These are phyloP conservation scores for Ramularia endophylla DNA, from an alignment of 2,329 filamentous ascomycete genomes.

Conservation along the genomic window DNA sequence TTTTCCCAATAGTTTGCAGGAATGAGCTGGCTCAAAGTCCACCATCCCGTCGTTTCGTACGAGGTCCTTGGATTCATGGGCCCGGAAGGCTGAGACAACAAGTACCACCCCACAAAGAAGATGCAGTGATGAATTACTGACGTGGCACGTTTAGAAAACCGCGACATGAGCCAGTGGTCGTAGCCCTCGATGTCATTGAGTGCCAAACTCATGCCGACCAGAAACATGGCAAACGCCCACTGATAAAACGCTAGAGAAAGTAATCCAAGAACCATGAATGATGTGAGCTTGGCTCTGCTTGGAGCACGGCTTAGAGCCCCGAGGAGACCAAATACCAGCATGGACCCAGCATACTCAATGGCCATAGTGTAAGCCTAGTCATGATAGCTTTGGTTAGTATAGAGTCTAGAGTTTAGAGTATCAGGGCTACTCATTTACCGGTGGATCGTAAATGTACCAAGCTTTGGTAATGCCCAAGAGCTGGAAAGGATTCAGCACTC, in stretches of 20 bases:
- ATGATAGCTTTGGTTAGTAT: too few species aligned
- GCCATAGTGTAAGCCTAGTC: slow-evolving; percentile 21
- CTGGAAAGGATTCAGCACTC: slow-evolving; percentile 12
- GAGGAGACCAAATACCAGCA: slow-evolving; percentile 16
- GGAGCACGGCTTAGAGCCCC: slow-evolving; percentile 3
- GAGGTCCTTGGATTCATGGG: slow-evolving; percentile 7
- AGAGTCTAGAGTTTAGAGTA: too few species aligned
- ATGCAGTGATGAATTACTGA: slow-evolving; percentile 6
- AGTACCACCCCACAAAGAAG: slow-evolving; percentile 13
- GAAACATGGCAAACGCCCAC: slow-evolving; percentile 16
- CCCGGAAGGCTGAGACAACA: slow-evolving; percentile 14
- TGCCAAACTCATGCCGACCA: slow-evolving; percentile 14
- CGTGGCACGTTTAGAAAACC: slow-evolving; percentile 1
- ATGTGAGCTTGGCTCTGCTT: background rate
- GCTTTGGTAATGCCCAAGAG: slow-evolving; percentile 12
- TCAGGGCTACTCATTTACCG: too few species aligned
- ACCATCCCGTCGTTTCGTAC: background rate
- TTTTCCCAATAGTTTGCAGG: background rate
- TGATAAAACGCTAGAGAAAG: slow-evolving; percentile 10
- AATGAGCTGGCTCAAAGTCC: background rate
- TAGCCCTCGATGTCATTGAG: slow-evolving; percentile 10
- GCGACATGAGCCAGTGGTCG: background rate
- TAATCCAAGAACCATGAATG: background rate
- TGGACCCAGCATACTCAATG: slow-evolving; percentile 17
- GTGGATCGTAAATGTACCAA: slow-evolving; percentile 18